phyloP scores from a whole-genome alignment of 345 rosid species.

The Salix brachista region DNA sequence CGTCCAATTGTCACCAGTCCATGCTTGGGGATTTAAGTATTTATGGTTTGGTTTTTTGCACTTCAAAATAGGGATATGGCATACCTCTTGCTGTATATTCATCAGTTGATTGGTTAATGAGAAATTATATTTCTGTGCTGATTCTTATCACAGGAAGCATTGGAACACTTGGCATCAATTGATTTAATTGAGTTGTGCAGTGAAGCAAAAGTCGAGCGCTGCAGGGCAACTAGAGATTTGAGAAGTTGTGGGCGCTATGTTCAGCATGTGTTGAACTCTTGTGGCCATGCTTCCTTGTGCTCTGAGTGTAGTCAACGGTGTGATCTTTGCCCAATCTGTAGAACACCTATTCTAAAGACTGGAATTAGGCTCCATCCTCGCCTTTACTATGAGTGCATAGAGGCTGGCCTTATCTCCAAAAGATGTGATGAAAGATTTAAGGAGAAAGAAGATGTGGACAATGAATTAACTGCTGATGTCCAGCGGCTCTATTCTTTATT shows the following conservation, averaged over 20 bases:
- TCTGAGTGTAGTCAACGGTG: constrained; percentile 73
- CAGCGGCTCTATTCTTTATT: constrained; percentile 82
- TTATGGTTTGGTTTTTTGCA: background rate
- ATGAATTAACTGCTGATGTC: constrained; percentile 61
- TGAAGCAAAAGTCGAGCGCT: constrained; percentile 81
- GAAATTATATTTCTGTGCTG: background rate
- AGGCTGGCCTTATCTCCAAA: constrained; percentile 73
- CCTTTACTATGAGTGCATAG: constrained; percentile 72
- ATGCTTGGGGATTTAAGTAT: background rate
- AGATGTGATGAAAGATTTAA: constrained; percentile 52
- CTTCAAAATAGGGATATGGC: background rate
- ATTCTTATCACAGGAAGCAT: constrained; percentile 64
- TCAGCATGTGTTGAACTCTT: constrained; percentile 55
- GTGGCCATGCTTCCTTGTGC: constrained; percentile 94
- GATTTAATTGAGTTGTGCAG: constrained; percentile 69
- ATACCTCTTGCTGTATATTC: background rate
- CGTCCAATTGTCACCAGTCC: background rate
- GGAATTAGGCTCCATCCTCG: constrained; percentile 50
- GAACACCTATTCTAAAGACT: constrained; percentile 43
- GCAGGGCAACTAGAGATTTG: constrained; percentile 94
- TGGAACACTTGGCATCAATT: constrained; percentile 68
- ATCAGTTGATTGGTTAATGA: background rate
- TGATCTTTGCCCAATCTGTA: constrained; percentile 88
- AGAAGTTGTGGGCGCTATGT: constrained; percentile 82
- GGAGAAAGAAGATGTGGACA: constrained; percentile 53